Base-by-base conservation (phyloP, 768 basidiomycete species). In the Leucosporidium scottii region DNA sequence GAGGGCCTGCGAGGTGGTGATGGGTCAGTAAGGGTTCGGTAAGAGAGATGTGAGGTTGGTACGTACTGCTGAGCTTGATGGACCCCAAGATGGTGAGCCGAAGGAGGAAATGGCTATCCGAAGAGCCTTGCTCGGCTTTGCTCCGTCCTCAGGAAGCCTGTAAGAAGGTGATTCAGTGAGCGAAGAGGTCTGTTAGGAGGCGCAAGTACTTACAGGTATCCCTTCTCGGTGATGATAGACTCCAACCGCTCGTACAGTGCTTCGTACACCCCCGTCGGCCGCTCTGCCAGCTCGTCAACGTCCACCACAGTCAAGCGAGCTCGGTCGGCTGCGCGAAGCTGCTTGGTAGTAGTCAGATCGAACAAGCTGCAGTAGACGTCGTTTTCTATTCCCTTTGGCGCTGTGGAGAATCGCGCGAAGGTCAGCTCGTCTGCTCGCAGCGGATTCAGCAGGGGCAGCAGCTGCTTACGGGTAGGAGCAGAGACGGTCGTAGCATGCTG, bases 401-500 rank as follows among this genome's bases (percentile, higher is more conserved):
- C 61, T 65, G 49, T 13, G 23, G 21, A 30, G 44, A 18, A 30
- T 25, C 28, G 30, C 28, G 30, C 17, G 5, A 30, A 3, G 39
- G 30, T 61, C 49, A 61, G 60, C 60, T 36, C 39, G 10, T 10
- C 31, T 25, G 10, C 49, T 13, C 28, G 17, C 30, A 7, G 5
- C 28, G 4, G 6, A 2, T 9, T 15, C 8, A 6, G 7, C 21
- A 23, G 27, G 28, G 8, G 2, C 2, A 15, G 55, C 18, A 27
- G 18, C 39, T 28, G 28, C 65, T 44, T 50, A 64, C 59, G 25
- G 15, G 47, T 34, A n/a, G 65, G 31, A 1, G 68, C 30, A 15
- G n/a, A 51, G 34, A 76, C 86, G 3, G 90, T 91, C 6, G 93
- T 96, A 79, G 90, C 85, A 77, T 96, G 94, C 79, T 83, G 86